Evolutionary conservation across 1,139 yeast species (phyloP).

Genomic region (Debaryomycetaceae sp.): DNA sequence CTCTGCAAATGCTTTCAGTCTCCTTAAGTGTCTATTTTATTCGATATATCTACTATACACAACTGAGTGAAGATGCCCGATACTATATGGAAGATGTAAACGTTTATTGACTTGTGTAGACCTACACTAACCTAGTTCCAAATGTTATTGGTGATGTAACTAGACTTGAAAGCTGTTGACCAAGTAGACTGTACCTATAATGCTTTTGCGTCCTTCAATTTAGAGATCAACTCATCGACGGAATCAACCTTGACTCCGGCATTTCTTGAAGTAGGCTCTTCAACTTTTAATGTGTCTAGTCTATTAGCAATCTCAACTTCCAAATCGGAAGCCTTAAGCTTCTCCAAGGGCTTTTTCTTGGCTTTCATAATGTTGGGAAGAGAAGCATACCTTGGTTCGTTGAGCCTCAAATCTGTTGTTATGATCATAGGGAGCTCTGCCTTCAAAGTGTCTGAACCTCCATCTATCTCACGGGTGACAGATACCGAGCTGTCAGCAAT

Average conservation of each 20-base stretch:
- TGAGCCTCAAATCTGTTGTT: slow-evolving; percentile 89
- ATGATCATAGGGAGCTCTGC: slow-evolving; percentile 81
- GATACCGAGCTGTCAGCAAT: slow-evolving; percentile 58
- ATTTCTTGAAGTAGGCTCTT: slow-evolving; percentile 79
- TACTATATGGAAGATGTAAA: no score
- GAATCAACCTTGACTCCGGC: slow-evolving; percentile 77
- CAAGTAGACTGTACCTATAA: slow-evolving; percentile 11
- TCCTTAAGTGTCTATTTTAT: no score
- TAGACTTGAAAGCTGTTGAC: no score
- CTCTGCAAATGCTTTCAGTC: no score
- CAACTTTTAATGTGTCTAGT: slow-evolving; percentile 66
- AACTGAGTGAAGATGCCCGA: no score
- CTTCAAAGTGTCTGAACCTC: slow-evolving; percentile 82
- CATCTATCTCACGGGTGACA: slow-evolving; percentile 91
- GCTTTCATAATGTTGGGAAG: slow-evolving; percentile 98
- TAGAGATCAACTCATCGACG: slow-evolving; percentile 78
- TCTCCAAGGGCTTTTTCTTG: slow-evolving; percentile 87
- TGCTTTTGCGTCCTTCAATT: slow-evolving; percentile 70
- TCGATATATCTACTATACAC: no score
- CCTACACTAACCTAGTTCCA: no score
- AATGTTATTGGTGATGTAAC: no score
- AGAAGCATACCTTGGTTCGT: slow-evolving; percentile 91
- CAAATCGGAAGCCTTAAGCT: slow-evolving; percentile 65
- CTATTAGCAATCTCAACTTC: slow-evolving; percentile 64
- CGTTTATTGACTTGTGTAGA: not conserved